Base-by-base conservation (phyloP, 108 stramenopile species). In the Skeletonema marinoi region DNA sequence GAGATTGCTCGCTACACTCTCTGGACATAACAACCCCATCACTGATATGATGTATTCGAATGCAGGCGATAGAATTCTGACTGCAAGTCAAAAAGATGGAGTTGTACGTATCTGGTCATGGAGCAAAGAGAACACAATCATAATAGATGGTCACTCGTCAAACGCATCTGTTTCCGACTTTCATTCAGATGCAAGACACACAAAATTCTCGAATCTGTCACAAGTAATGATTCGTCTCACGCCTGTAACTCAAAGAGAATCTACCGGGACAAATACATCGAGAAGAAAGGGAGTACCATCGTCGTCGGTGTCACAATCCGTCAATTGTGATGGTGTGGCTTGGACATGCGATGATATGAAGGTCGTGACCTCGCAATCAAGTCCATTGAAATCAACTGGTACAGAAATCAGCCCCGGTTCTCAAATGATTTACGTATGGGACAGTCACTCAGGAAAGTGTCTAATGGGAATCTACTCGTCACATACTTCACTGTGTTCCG, bases 51-150 rank as follows among this genome's bases (percentile, higher is more conserved):
- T 88, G 50, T 96, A 93, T 66, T 92, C 91, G 3, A 73, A 81
- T 68, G 76, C 71, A 16, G 95, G 95, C 21, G 91, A 93, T 77
- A 80, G 92, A 13, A 81, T 96, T 56, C 72, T 96, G 25, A 90
- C 90, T 76, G 95, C 92, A 33, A 93, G 92, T 74, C 90, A 92
- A 73, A 90, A 90, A 65, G 95, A 96, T 70, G 95, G 95, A 44
- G 82, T 90, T 21, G 88, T 90, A 35, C 78, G 92, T 44, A 78
- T 96, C 13, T 96, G 95, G 95, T 87, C 82, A 4, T 85, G 87
- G 77, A 68, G 74, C 6, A 76, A 66, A 61, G 86, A 86, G 69
- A 59, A 78, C 11, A 6, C 68, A 1, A 75, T 69, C 38, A 39
- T 33, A 11, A 48, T 70, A n/a, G 74, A 80, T 58, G 75, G 88